Base-by-base conservation (phyloP, 1,284 basidiomycete genomes). In the Earliella scabrosa region DNA sequence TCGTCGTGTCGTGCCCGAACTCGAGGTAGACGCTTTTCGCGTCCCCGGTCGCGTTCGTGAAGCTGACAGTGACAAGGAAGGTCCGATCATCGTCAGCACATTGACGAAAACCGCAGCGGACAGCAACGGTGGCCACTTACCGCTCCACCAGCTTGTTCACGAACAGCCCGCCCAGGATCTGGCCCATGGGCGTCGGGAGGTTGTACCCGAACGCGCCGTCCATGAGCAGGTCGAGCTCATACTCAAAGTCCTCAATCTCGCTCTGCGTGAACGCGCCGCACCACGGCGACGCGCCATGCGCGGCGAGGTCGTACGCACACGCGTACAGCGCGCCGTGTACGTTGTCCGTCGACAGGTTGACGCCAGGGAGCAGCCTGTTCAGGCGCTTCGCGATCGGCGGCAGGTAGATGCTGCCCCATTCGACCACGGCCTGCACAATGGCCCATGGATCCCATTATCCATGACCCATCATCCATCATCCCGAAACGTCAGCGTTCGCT, bases 1-100 rank as follows among this genome's bases (percentile, higher is more conserved):
- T 75, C n/a, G 75, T 79, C 6, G 74, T 78, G 55, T 82, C 78
- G 60, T 81, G 79, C 2, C 75, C 78, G 60, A 81, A 82, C 64
- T 82, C 77, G 48, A 82, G 67, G 66, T 75, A 76, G 14, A 77
- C 63, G 24, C 68, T 49, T 48, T 70, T 55, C 14, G 74, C 72
- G 46, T 69, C 63, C 35, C 56, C 70, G 13, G 71, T 73, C 20
- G 67, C 50, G 60, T 78, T 77, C 20, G 73, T 71, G 52, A 79
- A 71, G n/a, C 76, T 77, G 39, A 0, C 10, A 2, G n/a, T 20
- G 3, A n/a, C 16, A 13, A 27, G 13, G 31, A 27, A n/a, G n/a
- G n/a, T n/a, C n/a, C n/a, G n/a, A n/a, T n/a, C n/a, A n/a, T n/a
- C n/a, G n/a, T n/a, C n/a, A n/a, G n/a, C n/a, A n/a, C n/a, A n/a